Evolutionary conservation across 306 rosid genomes (phyloP).

Genomic region (Vigna mungo): DNA sequence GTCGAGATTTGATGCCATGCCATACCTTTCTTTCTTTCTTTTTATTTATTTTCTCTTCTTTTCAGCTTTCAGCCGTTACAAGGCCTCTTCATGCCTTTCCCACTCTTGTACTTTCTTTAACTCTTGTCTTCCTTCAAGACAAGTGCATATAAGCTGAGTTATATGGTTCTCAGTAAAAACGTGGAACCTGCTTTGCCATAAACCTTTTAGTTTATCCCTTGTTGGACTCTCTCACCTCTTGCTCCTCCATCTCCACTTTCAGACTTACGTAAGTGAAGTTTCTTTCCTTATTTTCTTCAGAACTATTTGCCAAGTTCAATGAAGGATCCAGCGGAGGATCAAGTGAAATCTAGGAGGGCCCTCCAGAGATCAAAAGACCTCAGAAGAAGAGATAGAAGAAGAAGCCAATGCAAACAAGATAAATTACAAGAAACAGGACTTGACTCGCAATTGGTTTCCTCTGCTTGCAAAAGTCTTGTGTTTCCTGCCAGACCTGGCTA

Average conservation of each 20-base stretch:
- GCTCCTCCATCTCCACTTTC: not conserved
- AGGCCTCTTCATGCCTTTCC: conserved; percentile 41
- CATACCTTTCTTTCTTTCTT: conserved; percentile 35
- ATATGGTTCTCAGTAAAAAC: conserved; percentile 35
- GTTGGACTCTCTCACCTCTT: conserved; percentile 13
- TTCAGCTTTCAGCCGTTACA: conserved; percentile 50
- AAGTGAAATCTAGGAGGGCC: conserved; percentile 40
- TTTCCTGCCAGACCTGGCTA: conserved; percentile 56
- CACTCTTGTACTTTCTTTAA: conserved; percentile 36
- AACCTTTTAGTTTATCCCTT: conserved; percentile 22
- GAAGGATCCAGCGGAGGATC: conserved; percentile 54
- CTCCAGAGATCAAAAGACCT: conserved; percentile 43
- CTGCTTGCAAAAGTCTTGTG: conserved; percentile 48
- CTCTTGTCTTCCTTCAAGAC: conserved; percentile 21
- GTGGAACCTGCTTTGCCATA: conserved; percentile 7
- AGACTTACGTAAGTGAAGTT: conserved; percentile 7
- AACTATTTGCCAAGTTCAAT: conserved; percentile 35
- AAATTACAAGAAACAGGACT: conserved; percentile 35
- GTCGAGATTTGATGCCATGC: conserved; percentile 54
- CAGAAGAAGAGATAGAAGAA: conserved; percentile 51
- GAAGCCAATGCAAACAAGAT: conserved; percentile 38
- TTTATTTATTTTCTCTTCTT: conserved; percentile 19
- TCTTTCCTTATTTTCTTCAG: conserved; percentile 40
- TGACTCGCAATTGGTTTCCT: conserved; percentile 26
- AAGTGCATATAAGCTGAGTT: conserved; percentile 16